Conservation (phyloP, 1,284 basidiomycete species). For the Ustilago vetiveriae region DNA sequence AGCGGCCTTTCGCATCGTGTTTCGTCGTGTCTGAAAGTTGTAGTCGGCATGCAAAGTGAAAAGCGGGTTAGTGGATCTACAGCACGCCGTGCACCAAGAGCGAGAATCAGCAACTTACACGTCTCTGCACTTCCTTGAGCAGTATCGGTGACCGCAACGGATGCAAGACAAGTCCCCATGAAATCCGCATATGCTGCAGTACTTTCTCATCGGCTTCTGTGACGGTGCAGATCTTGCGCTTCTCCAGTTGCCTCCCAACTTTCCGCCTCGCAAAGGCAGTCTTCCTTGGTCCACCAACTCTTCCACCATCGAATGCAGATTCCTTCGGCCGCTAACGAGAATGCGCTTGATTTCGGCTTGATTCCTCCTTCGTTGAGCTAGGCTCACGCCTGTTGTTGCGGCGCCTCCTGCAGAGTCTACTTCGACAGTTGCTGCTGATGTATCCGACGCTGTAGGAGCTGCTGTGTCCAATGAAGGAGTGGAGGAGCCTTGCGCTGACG, state of each 20-base stretch:
- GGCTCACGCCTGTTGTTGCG: constrained; percentile 8
- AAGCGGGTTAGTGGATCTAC: background rate
- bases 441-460: background rate
- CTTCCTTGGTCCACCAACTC: constrained; percentile 38
- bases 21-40: constrained; percentile 27
- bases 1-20: constrained; percentile 37
- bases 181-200: constrained; percentile 45
- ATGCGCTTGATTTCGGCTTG: constrained; percentile 39
- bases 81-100: background rate
- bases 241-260: constrained; percentile 21
- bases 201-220: constrained; percentile 15
- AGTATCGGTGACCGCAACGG: constrained; percentile 37
- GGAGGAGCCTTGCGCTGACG: background rate
- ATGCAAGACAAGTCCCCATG: constrained; percentile 37
- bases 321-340: constrained; percentile 18
- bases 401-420: background rate
- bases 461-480: constrained; percentile 3
- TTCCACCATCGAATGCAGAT: constrained; percentile 30
- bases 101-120: no score
- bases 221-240: constrained; percentile 20
- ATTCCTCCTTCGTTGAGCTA: constrained; percentile 26
- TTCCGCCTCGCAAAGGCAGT: constrained; percentile 15
- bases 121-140: constrained; percentile 28
- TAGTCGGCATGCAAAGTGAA: background rate
- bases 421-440: background rate